Conservation (phyloP, 495 filamentous ascomycete species). For the Neurospora intermedia region DNA sequence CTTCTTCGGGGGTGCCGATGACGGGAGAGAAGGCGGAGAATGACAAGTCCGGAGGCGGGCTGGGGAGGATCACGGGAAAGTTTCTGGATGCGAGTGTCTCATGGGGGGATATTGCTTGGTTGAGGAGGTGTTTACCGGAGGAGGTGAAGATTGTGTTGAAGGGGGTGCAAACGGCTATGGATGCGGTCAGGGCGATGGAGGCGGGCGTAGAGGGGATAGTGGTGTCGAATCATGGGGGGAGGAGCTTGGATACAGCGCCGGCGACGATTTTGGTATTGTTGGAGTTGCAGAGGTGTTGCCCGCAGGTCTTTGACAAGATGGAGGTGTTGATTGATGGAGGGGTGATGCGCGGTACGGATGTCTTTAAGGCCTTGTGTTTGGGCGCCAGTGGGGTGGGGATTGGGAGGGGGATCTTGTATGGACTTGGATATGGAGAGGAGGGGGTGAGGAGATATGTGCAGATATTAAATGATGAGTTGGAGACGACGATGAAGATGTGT, state of each 20-base stretch:
- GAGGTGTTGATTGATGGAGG: constrained; percentile 61
- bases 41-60: constrained; percentile 57
- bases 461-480: constrained; percentile 65
- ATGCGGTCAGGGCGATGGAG: constrained; percentile 46
- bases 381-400: constrained; percentile 55
- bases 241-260: constrained; percentile 54
- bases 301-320: constrained; percentile 49
- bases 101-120: constrained; percentile 61
- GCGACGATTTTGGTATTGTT: constrained; percentile 51
- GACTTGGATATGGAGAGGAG: constrained; percentile 59
- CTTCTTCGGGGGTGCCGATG: constrained; percentile 37
- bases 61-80: constrained; percentile 60
- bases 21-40: constrained; percentile 45
- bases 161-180: constrained; percentile 52
- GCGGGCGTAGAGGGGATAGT: constrained; percentile 49
- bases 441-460: constrained; percentile 57
- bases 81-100: constrained; percentile 64
- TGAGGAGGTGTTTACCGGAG: constrained; percentile 21
- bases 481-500: constrained; percentile 68
- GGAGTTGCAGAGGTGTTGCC: constrained; percentile 51
- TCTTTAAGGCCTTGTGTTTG: constrained; percentile 58
- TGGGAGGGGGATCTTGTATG: constrained; percentile 52
- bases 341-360: constrained; percentile 51
- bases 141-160: constrained; percentile 49
- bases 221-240: constrained; percentile 59